phyloP scores from a whole-genome alignment of 306 rosid species.

The Acmispon strigosus region DNA sequence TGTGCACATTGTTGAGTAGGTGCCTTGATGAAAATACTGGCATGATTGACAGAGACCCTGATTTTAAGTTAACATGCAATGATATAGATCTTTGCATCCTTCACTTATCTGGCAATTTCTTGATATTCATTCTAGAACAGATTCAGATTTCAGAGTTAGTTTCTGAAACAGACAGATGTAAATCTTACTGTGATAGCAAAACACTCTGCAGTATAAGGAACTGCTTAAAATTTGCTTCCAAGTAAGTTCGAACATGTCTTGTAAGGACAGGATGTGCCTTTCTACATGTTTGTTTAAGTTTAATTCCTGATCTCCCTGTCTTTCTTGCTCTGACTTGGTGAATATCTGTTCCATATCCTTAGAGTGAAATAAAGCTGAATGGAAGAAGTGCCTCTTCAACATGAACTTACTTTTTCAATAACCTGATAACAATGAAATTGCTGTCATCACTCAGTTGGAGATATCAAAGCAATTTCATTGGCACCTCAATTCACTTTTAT shows the following conservation, averaged over 20 bases:
- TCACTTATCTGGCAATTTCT: conserved; percentile 43
- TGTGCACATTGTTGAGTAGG: conserved; percentile 34
- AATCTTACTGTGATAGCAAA: conserved; percentile 18
- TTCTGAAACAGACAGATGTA: conserved; percentile 25
- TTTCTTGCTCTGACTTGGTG: conserved; percentile 3
- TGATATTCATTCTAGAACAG: conserved; percentile 46
- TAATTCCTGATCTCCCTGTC: not conserved
- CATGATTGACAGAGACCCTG: conserved; percentile 22
- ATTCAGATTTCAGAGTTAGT: conserved; percentile 30
- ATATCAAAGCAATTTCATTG: not conserved
- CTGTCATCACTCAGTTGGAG: not conserved
- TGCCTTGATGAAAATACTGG: conserved; percentile 44
- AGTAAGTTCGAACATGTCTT: conserved; percentile 39
- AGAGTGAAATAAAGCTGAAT: not conserved
- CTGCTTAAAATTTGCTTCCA: conserved; percentile 42
- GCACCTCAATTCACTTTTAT: not conserved
- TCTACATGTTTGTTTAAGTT: conserved; percentile 4
- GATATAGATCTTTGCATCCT: conserved; percentile 33
- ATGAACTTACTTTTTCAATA: not conserved
- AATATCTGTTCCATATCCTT: conserved; percentile 8
- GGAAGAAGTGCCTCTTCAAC: not conserved
- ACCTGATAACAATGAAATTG: not conserved
- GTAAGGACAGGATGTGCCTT: not conserved
- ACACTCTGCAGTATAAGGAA: conserved; percentile 22
- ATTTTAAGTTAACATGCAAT: conserved; percentile 26